These are phyloP conservation scores for Podospora pseudocomata DNA, from an alignment of 495 filamentous ascomycete species.

Conservation along the genomic window DNA sequence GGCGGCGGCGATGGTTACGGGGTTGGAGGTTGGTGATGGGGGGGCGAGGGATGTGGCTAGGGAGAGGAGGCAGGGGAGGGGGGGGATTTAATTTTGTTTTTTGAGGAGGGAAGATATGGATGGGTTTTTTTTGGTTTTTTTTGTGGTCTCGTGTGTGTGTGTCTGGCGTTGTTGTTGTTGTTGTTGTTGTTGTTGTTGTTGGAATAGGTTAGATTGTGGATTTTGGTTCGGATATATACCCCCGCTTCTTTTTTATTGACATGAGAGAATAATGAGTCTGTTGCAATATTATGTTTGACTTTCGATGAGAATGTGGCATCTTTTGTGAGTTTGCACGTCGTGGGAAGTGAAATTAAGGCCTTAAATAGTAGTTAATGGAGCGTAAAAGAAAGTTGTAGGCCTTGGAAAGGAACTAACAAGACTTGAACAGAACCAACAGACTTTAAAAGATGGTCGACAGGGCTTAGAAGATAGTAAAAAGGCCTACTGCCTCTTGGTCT, in stretches of 20 bases:
- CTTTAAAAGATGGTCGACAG: too few relatives aligned
- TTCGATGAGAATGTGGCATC: too few relatives aligned
- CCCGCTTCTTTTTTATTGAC: background rate
- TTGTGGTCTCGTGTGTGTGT: background rate
- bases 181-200: background rate
- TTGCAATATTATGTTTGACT: background rate
- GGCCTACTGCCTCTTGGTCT: too few relatives aligned
- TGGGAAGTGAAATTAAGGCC: too few relatives aligned
- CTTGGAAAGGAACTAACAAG: too few relatives aligned
- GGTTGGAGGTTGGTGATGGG: slow-evolving; percentile 38
- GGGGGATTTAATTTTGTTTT: slow-evolving; percentile 15
- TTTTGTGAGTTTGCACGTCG: too few relatives aligned
- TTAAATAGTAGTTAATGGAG: too few relatives aligned
- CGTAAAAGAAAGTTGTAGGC: too few relatives aligned
- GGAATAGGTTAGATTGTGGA: background rate
- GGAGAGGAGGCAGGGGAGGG: slow-evolving; percentile 36
- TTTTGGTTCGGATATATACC: background rate
- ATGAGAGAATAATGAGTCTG: background rate
- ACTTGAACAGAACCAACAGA: too few relatives aligned
- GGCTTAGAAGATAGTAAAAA: too few relatives aligned
- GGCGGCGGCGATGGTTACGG: slow-evolving; percentile 30
- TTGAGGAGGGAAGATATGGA: background rate
- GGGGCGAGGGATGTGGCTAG: slow-evolving; percentile 39
- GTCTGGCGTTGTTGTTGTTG: background rate
- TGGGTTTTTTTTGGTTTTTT: background rate